Evolutionary conservation across 257 asterid genomes (phyloP).

Genomic region (Solanum arcanum): DNA sequence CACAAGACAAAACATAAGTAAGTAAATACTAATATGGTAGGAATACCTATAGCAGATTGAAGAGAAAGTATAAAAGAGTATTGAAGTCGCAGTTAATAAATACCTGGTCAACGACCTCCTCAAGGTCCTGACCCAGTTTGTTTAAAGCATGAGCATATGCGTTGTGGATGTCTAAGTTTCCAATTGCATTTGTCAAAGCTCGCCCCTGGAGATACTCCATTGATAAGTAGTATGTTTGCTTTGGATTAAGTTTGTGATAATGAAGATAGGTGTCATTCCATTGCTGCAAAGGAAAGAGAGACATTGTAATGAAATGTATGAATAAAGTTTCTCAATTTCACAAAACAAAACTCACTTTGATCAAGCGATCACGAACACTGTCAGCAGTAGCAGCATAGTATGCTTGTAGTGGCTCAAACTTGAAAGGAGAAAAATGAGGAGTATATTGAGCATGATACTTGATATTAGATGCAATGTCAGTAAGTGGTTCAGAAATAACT

Average conservation of each 20-base stretch:
- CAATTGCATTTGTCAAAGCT: conserved; percentile 93
- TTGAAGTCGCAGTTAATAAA: background rate
- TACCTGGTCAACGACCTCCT: conserved; percentile 90
- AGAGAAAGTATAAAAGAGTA: background rate
- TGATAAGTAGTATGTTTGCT: conserved; percentile 95
- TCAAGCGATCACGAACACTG: conserved; percentile 81
- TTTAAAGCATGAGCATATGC: conserved; percentile 84
- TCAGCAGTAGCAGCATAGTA: conserved; percentile 96
- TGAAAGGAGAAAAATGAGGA: conserved; percentile 92
- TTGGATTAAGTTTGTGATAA: conserved; percentile 80
- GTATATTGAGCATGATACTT: conserved; percentile 73
- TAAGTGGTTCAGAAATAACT: conserved; percentile 56
- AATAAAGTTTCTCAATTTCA: too few relatives aligned
- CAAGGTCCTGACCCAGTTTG: conserved; percentile 81
- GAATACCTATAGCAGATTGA: background rate
- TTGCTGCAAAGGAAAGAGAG: conserved; percentile 43
- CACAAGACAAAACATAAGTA: background rate
- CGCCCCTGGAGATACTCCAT: conserved; percentile 99
- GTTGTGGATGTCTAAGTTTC: conserved; percentile 72
- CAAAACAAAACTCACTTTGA: conserved; percentile 38
- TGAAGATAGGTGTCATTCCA: conserved; percentile 93
- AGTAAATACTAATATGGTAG: background rate
- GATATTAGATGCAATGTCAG: conserved; percentile 82
- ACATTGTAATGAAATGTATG: too few relatives aligned
- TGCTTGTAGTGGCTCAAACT: conserved; percentile 91